These are phyloP conservation scores for Rhodotorula sp. DNA, from an alignment of 1,284 basidiomycete genomes.

Conservation along the genomic window DNA sequence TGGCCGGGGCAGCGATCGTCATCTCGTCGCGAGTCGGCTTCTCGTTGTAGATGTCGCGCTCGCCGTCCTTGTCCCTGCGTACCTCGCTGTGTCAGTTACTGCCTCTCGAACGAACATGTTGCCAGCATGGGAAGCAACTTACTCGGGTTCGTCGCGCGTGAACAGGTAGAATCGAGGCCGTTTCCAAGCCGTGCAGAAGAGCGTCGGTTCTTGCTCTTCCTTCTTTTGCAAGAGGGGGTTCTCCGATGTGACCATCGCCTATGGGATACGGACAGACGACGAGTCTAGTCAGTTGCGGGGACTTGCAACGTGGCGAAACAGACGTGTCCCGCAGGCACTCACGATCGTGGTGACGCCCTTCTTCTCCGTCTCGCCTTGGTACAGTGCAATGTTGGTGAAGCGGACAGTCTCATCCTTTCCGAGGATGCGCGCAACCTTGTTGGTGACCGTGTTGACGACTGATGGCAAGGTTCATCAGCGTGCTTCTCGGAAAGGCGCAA, in stretches of 20 bases:
- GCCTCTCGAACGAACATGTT: background rate
- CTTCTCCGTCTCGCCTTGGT: constrained; percentile 90
- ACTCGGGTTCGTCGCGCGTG: constrained; percentile 87
- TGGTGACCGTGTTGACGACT: constrained; percentile 94
- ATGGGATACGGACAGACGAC: background rate
- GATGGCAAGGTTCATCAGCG: background rate
- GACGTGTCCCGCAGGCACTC: constrained; percentile 45
- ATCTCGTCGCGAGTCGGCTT: constrained; percentile 95
- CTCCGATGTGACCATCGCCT: constrained; percentile 91
- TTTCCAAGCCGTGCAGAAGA: constrained; percentile 92
- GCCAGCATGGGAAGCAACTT: constrained; percentile 48
- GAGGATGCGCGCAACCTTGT: constrained; percentile 82
- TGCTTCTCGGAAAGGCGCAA: too few species aligned
- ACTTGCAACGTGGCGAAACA: background rate
- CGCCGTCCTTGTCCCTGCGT: constrained; percentile 76
- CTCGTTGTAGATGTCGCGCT: constrained; percentile 98
- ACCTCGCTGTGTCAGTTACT: too few species aligned
- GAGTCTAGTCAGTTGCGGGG: too few species aligned
- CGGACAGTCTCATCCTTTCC: constrained; percentile 94
- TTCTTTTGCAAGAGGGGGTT: constrained; percentile 90
- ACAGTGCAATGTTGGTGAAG: constrained; percentile 83
- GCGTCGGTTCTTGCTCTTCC: constrained; percentile 78
- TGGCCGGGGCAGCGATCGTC: constrained; percentile 72
- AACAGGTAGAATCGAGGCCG: constrained; percentile 96
- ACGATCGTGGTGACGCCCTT: constrained; percentile 78